A percentile compares a stretch with the other conserved stretches of the same genome.
Conservation (phyloP, 2,329 filamentous ascomycete genomes). For the Fusarium napiforme region DNA sequence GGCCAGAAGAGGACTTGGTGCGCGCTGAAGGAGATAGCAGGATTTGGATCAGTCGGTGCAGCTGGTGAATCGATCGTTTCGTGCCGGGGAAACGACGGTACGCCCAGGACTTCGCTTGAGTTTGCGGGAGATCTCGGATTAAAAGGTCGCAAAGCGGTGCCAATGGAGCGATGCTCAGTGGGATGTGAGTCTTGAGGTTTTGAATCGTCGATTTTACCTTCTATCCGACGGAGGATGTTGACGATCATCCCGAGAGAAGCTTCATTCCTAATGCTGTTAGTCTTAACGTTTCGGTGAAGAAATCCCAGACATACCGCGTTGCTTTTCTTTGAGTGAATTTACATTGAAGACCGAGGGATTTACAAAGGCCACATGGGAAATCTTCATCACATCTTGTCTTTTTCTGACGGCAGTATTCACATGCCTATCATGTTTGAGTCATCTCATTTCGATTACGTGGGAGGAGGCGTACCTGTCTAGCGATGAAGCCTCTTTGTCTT, state of each 20-base stretch:
- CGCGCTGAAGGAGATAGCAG: slow-evolving; percentile 25
- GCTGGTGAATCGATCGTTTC: slow-evolving; percentile 19
- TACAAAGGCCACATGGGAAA: slow-evolving; percentile 30
- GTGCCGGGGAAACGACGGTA: slow-evolving; percentile 4
- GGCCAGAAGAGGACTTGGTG: slow-evolving; percentile 29
- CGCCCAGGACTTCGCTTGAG: slow-evolving; percentile 29
- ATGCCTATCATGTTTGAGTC: slow-evolving; percentile 21
- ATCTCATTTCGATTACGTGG: background rate
- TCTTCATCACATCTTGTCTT: slow-evolving; percentile 37
- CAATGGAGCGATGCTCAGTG: background rate
- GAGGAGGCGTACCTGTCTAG: slow-evolving; percentile 15
- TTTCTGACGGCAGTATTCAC: slow-evolving; percentile 35
- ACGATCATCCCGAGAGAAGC: slow-evolving; percentile 36
- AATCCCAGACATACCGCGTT: background rate
- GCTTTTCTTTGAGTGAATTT: slow-evolving; percentile 25
- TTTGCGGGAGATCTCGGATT: slow-evolving; percentile 25
- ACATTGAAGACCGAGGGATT: slow-evolving; percentile 24
- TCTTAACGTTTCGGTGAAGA: accelerated
- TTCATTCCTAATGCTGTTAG: slow-evolving; percentile 20
- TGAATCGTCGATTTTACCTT: slow-evolving; percentile 30
- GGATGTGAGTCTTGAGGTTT: background rate
- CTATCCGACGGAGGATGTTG: slow-evolving; percentile 33
- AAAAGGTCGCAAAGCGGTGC: background rate
- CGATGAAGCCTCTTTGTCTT: slow-evolving; percentile 28
- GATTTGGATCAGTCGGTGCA: background rate